Conservation (phyloP, 1,139 yeast genomes). For the Suhomyces chickasaworum region DNA sequence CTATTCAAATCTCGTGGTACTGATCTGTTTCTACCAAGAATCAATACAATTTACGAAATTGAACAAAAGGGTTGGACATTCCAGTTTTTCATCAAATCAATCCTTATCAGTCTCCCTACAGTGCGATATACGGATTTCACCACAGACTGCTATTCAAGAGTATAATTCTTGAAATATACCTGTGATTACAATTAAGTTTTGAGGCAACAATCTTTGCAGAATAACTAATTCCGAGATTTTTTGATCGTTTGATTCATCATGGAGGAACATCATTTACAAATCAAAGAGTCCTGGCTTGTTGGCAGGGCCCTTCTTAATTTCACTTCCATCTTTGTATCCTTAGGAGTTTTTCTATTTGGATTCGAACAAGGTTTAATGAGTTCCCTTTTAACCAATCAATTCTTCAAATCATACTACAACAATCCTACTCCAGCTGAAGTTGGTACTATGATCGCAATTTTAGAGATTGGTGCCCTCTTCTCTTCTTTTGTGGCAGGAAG, state of each 20-base stretch:
- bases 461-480: slow-evolving; percentile 81
- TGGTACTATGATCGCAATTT: slow-evolving; percentile 82
- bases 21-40: neutral
- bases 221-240: neutral
- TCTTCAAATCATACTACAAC: slow-evolving; percentile 72
- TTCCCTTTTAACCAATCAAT: slow-evolving; percentile 63
- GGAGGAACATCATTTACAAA: slow-evolving; percentile 26
- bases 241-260: neutral
- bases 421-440: slow-evolving; percentile 69
- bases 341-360: slow-evolving; percentile 62
- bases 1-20: neutral
- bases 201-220: neutral
- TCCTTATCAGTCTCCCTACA: no score
- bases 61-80: neutral
- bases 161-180: neutral
- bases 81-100: no score
- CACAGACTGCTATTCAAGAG: no score
- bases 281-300: slow-evolving; percentile 48
- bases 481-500: slow-evolving; percentile 78
- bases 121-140: no score
- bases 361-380: slow-evolving; percentile 67
- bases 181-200: neutral
- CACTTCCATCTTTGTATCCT: slow-evolving; percentile 59
- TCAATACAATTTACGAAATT: neutral
- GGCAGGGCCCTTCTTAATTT: slow-evolving; percentile 56